These are phyloP conservation scores for Aspergillus calidoustus DNA, from an alignment of 2,329 filamentous ascomycete genomes.

Conservation along the genomic window DNA sequence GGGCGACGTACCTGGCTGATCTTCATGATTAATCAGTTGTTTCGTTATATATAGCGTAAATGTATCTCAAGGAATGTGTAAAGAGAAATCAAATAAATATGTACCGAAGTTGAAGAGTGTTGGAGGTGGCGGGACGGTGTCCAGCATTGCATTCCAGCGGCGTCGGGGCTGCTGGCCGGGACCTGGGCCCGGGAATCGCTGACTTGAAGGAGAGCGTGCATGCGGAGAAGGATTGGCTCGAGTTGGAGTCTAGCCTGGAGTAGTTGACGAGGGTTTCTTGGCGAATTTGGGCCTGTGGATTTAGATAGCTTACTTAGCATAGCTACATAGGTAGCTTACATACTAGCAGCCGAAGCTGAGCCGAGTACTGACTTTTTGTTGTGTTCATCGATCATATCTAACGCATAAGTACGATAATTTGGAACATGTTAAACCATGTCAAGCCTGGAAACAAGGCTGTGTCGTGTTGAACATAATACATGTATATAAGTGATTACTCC, in stretches of 20 bases:
- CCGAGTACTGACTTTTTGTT: not conserved
- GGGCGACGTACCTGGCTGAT: constrained; percentile 36
- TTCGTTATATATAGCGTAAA: not conserved
- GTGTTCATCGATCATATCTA: not conserved
- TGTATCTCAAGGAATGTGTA: not conserved
- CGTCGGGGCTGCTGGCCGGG: not conserved
- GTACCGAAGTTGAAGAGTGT: too few species aligned
- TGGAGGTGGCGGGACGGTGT: not conserved
- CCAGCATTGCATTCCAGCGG: not conserved
- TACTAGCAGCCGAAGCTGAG: too few species aligned
- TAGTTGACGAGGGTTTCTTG: not conserved
- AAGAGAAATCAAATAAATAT: not conserved
- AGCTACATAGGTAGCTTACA: not conserved
- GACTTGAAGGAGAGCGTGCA: constrained; percentile 1
- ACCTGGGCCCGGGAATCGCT: not conserved
- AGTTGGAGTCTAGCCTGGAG: not conserved
- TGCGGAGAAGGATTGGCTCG: not conserved
- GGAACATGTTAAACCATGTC: not conserved
- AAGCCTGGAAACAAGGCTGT: not conserved
- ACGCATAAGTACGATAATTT: not conserved
- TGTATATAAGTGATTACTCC: constrained; percentile 51
- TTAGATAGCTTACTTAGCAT: not conserved
- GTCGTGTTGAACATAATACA: constrained; percentile 27
- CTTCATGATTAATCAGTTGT: constrained; percentile 41
- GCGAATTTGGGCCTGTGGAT: not conserved